phyloP scores from a whole-genome alignment of 2,329 filamentous ascomycete genomes.

The Cladosporium colombiae region DNA sequence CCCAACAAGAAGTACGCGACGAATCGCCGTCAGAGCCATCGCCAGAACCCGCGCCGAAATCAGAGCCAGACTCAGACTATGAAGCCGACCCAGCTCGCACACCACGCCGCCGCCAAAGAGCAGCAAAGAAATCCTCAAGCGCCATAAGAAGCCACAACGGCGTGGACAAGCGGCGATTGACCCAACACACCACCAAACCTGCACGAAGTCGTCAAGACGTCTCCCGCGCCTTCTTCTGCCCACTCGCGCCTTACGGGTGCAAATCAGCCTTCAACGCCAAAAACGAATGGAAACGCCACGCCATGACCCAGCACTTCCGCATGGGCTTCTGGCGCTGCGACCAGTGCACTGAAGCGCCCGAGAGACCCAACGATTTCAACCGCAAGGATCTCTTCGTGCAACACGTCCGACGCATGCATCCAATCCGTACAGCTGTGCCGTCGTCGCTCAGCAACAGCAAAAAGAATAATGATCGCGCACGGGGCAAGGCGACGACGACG shows the following conservation, averaged over 20 bases:
- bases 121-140: neutral
- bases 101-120: neutral
- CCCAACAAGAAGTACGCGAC: neutral
- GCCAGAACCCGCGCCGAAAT: neutral
- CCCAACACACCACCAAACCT: neutral
- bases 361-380: slow-evolving; percentile 69
- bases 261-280: slow-evolving; percentile 71
- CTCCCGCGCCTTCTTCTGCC: slow-evolving; percentile 64
- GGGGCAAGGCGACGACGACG: neutral
- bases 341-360: slow-evolving; percentile 49
- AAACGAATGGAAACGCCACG: slow-evolving; percentile 95
- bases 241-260: slow-evolving; percentile 79
- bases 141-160: neutral
- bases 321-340: slow-evolving; percentile 75
- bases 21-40: neutral
- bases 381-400: slow-evolving; percentile 91
- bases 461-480: neutral
- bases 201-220: neutral
- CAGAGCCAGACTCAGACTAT: neutral
- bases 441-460: neutral
- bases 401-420: slow-evolving; percentile 84
- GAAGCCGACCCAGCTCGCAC: neutral
- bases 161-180: neutral
- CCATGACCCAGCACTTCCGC: slow-evolving; percentile 75
- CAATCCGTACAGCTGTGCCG: slow-evolving; percentile 39